phyloP scores from a whole-genome alignment of 306 rosid genomes.

The Fragaria iinumae region DNA sequence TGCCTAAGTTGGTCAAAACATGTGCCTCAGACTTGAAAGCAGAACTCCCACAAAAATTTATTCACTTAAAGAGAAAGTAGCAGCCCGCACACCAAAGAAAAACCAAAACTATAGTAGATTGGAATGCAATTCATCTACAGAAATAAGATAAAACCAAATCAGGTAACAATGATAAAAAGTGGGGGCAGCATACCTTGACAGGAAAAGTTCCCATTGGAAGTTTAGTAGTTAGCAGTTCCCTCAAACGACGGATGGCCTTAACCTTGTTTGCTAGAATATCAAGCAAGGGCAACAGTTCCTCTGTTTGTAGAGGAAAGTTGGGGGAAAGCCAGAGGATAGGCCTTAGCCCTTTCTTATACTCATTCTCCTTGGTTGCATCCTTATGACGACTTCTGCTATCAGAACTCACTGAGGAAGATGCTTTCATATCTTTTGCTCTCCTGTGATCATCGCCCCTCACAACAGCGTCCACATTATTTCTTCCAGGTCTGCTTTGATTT shows the following conservation, averaged over 20 bases:
- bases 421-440: slow-evolving; percentile 60
- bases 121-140: not conserved
- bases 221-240: slow-evolving; percentile 96
- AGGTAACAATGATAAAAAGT: not conserved
- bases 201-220: slow-evolving; percentile 98
- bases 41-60: not conserved
- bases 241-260: slow-evolving; percentile 94
- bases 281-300: slow-evolving; percentile 88
- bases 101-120: not conserved
- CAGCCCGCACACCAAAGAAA: no score
- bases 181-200: slow-evolving; percentile 69
- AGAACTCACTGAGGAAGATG: slow-evolving; percentile 41
- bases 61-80: not conserved
- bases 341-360: slow-evolving; percentile 92
- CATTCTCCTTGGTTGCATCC: slow-evolving; percentile 77
- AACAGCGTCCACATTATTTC: slow-evolving; percentile 74
- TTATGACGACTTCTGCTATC: slow-evolving; percentile 66
- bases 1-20: not conserved
- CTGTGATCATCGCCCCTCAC: slow-evolving; percentile 69
- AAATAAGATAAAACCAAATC: slow-evolving; percentile 6
- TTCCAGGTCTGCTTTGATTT: slow-evolving; percentile 69
- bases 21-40: not conserved
- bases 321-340: slow-evolving; percentile 99
- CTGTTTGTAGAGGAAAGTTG: slow-evolving; percentile 76
- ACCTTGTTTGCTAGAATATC: slow-evolving; percentile 96